These are phyloP conservation scores for Acrodontium crateriforme DNA, from an alignment of 2,329 filamentous ascomycete species.

Conservation along the genomic window DNA sequence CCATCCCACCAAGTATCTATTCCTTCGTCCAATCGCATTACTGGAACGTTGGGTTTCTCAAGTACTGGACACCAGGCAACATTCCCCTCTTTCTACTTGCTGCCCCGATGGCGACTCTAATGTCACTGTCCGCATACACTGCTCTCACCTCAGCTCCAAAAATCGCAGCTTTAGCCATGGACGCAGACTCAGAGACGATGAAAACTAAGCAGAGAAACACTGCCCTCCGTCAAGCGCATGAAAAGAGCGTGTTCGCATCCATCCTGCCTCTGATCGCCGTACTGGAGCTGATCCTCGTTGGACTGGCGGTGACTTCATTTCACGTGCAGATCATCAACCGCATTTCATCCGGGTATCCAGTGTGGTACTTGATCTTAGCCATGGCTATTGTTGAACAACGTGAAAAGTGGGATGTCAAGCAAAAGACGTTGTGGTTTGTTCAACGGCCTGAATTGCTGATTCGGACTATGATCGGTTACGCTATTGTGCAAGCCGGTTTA, in stretches of 20 bases:
- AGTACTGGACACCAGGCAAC: slow-evolving; percentile 82
- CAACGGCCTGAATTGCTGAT: slow-evolving; percentile 34
- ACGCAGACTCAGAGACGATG: not conserved
- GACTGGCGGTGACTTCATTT: slow-evolving; percentile 62
- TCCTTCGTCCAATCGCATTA: slow-evolving; percentile 78
- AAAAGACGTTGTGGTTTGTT: too few relatives aligned
- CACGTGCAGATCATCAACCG: slow-evolving; percentile 92
- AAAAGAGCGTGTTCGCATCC: slow-evolving; percentile 7
- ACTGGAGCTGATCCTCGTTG: slow-evolving; percentile 57
- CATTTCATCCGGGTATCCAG: slow-evolving; percentile 71
- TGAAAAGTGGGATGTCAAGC: slow-evolving; percentile 5
- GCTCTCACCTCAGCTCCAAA: slow-evolving; percentile 2
- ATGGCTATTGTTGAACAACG: slow-evolving; percentile 15
- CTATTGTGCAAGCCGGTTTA: slow-evolving; percentile 63
- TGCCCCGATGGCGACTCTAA: slow-evolving; percentile 56
- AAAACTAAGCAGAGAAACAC: slow-evolving; percentile 2
- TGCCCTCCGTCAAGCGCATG: slow-evolving; percentile 1
- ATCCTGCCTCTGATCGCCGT: slow-evolving; percentile 47
- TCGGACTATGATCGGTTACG: slow-evolving; percentile 68
- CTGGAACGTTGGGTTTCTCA: slow-evolving; percentile 79
- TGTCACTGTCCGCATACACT: slow-evolving; percentile 45
- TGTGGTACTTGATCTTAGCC: slow-evolving; percentile 80
- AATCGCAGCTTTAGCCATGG: not conserved
- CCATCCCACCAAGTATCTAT: slow-evolving; percentile 72
- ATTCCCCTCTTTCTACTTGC: slow-evolving; percentile 78